These are phyloP conservation scores for Gentiana macrophylla DNA, from an alignment of 257 asterid species.

Conservation along the genomic window DNA sequence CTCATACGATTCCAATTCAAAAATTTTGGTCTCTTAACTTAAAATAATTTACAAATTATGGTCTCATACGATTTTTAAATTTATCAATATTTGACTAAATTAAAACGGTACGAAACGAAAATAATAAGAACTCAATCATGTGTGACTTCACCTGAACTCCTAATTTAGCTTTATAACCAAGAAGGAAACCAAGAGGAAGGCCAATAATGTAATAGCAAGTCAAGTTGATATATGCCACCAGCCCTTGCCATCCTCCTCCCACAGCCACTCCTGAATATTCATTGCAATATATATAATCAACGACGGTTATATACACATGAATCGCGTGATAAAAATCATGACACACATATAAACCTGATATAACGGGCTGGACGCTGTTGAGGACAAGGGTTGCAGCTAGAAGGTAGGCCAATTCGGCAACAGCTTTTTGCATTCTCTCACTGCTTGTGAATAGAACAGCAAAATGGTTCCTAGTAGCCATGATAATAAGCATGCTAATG, in stretches of 20 bases:
- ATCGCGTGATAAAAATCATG: no score
- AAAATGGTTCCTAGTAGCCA: constrained; percentile 55
- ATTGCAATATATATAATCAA: no score
- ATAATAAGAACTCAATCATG: neutral
- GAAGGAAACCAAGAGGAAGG: constrained; percentile 66
- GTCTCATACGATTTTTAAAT: no score
- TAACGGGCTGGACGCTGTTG: constrained; percentile 88
- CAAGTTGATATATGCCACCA: constrained; percentile 78
- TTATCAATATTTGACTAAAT: no score
- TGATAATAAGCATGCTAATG: constrained; percentile 47
- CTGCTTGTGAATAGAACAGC: constrained; percentile 62
- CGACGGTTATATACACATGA: no score
- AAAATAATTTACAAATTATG: neutral
- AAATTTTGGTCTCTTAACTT: neutral
- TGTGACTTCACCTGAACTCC: constrained; percentile 62
- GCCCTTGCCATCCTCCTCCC: constrained; percentile 99
- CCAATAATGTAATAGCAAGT: constrained; percentile 71
- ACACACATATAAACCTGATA: constrained; percentile 46
- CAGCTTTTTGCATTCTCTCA: constrained; percentile 75
- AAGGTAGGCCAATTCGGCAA: constrained; percentile 67
- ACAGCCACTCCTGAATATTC: constrained; percentile 70
- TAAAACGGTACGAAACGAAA: no score
- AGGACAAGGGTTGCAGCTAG: constrained; percentile 78
- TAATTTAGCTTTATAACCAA: constrained; percentile 59
- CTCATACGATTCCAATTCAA: neutral